These are phyloP conservation scores for Hypoxylon subgilvum DNA, from an alignment of 495 filamentous ascomycete genomes.

Conservation along the genomic window DNA sequence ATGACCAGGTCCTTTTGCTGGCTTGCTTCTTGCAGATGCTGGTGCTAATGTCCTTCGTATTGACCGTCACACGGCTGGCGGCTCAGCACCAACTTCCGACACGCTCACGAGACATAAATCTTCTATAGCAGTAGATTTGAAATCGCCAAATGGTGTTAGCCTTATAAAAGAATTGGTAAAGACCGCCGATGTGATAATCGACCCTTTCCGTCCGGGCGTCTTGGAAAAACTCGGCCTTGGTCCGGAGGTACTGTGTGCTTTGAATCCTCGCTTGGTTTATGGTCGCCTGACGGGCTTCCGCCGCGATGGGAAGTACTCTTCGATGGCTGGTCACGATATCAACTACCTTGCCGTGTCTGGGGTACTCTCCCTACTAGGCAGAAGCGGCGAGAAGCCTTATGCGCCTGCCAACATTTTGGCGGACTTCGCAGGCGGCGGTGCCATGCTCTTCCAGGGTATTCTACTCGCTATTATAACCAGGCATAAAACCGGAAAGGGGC, in stretches of 20 bases:
- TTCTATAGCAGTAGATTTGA: constrained; percentile 79
- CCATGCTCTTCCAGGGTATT: constrained; percentile 73
- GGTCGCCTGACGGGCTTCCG: constrained; percentile 89
- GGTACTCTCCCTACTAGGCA: constrained; percentile 75
- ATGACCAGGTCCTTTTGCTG: constrained; percentile 78
- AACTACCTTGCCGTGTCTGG: constrained; percentile 94
- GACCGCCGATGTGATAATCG: constrained; percentile 79
- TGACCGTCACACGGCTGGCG: constrained; percentile 62
- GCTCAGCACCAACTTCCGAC: constrained; percentile 62
- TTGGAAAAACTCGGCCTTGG: constrained; percentile 81
- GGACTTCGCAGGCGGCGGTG: constrained; percentile 92
- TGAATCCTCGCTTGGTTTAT: constrained; percentile 80
- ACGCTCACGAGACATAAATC: constrained; percentile 77
- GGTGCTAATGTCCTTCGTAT: constrained; percentile 88
- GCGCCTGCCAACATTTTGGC: constrained; percentile 83
- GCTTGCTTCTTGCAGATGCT: constrained; percentile 85
- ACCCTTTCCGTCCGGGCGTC: constrained; percentile 90
- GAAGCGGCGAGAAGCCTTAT: constrained; percentile 69
- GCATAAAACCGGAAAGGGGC: constrained; percentile 69
- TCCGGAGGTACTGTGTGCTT: constrained; percentile 65
- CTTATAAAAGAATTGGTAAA: constrained; percentile 69
- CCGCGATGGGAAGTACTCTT: constrained; percentile 78
- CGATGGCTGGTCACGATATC: constrained; percentile 97
- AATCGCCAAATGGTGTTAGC: constrained; percentile 63
- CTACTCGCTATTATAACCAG: constrained; percentile 65